Conservation (phyloP, 805 yeast genomes). For the Wickerhamomyces silvicola region DNA sequence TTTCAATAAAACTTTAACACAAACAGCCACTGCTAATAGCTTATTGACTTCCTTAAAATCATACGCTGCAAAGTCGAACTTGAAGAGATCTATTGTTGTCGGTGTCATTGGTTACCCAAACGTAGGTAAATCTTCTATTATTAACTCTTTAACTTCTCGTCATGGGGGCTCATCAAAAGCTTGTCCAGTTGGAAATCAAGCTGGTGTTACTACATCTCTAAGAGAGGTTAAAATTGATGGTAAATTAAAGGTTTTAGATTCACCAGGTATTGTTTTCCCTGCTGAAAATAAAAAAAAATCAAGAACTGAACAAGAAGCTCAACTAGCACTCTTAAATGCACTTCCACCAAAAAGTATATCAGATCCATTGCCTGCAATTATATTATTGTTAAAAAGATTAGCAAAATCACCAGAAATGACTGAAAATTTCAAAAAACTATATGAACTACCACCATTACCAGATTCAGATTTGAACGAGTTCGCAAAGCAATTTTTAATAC, state of each 20-base stretch:
- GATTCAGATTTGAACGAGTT: slow-evolving; percentile 66
- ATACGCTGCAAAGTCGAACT: slow-evolving; percentile 74
- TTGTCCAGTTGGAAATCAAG: slow-evolving; percentile 96
- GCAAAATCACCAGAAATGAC: slow-evolving; percentile 73
- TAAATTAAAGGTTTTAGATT: slow-evolving; percentile 82
- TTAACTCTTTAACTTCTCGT: slow-evolving; percentile 79
- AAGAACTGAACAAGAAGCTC: slow-evolving; percentile 73
- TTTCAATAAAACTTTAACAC: slow-evolving; percentile 69
- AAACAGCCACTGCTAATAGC: slow-evolving; percentile 62
- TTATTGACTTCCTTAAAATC: slow-evolving; percentile 77
- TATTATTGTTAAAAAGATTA: slow-evolving; percentile 67
- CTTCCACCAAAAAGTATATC: slow-evolving; percentile 77
- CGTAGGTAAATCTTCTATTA: slow-evolving; percentile 93
- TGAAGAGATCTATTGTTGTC: slow-evolving; percentile 83
- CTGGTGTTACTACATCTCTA: slow-evolving; percentile 91
- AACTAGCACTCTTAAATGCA: slow-evolving; percentile 81
- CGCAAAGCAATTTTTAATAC: slow-evolving; percentile 81
- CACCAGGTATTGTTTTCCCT: slow-evolving; percentile 98
- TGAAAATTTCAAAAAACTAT: slow-evolving; percentile 63
- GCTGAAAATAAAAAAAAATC: slow-evolving; percentile 44
- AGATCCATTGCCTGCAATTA: slow-evolving; percentile 82
- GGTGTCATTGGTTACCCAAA: slow-evolving; percentile 98
- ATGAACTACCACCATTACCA: slow-evolving; percentile 77
- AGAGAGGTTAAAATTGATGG: slow-evolving; percentile 90
- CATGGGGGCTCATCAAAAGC: slow-evolving; percentile 69